Base-by-base conservation (phyloP, 23 red algal species). In the Pyropia yezoensis region DNA sequence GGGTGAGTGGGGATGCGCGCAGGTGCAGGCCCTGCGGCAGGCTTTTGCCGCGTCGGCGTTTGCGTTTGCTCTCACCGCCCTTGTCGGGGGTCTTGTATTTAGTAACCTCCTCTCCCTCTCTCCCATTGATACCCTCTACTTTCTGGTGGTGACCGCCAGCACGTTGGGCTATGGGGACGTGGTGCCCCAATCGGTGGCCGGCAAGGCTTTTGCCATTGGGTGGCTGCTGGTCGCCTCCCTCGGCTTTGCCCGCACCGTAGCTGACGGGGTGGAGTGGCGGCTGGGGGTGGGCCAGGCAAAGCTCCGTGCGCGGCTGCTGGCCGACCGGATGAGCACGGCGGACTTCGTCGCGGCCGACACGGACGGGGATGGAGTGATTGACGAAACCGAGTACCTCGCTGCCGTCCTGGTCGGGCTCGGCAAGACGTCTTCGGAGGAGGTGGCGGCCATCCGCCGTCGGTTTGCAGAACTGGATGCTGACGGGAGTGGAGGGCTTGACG, bases 131-230 rank as follows among this genome's bases (percentile, higher is more conserved):
- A 59, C 66, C 2, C 52, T 55, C 24, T 87, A 87, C 55, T 87
- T 87, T 25, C 70, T 65, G 33, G 65, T 87, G 14, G 82, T 87
- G 14, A 76, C 70, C 6, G 76, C 82, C 0, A 87, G 71, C 6
- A 91, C 77, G 15, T 70, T 91, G 14, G 87, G 87, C 14, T 91
- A 83, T 45, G 87, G 87, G 4, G 87, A 91, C 51, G 70, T 91
- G 54, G 73, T 74, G 57, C 84, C 84, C 23, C 74, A 65, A 50
- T 61, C 55, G 18, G 71, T 50, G 49, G 15, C 39, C 25, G 62
- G 52, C 66, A 81, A 89, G 50, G 28, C 52, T 14, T 65, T 80
- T 22, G 77, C 78, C 65, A 80, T 73, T 33, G 74, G 76, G 15
- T 89, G 84, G 84, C 65, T 89, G 51, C 62, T 66, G 51, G 69